Evolutionary conservation across 73 alveolate species (phyloP), one percentile per base, ranked within the genome.

Genomic region (Paramecium pentaurelia): DNA sequence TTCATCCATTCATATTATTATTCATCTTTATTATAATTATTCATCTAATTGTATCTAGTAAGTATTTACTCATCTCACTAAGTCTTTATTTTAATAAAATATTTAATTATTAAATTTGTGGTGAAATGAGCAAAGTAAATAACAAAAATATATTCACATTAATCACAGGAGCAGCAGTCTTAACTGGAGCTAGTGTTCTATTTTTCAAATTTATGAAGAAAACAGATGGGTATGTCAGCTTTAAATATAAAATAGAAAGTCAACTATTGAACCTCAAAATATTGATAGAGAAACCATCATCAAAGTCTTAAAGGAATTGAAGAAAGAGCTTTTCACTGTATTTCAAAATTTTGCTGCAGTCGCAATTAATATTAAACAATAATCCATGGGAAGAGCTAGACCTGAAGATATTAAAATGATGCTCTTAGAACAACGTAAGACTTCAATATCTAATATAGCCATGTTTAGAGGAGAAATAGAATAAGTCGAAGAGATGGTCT

Each of bases 261-360:
- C 16, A 14, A 5, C 8, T 16, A 16, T 73, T 20, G 60, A 73
- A 3, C 59, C 60, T 37, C 9, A 36, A 36, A 9, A 9, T 40
- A 73, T 73, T 73, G 91, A 80, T 45, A 89, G 94, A 58, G 90
- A 71, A 71, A 40, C 71, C 14, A 47, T 89, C 32, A 89, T 89
- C n/a, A 89, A 47, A 27, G 30, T 83, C 47, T 73, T 89, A 25
- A 89, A 89, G 70, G 71, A 89, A 89, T 58, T 89, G 6, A 89
- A 89, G 68, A 89, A 89, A 47, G 94, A 89, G 58, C 71, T 89
- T 47, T 89, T 71, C 64, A 71, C 94, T 25, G 94, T 89, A 80
- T 80, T 80, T 49, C 38, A 80, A 47, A 80, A 80, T 36, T 80
- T 80, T 44, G 71, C 91, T 10, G 91, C 91, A 20, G 75, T 80